Evolutionary conservation across 1,284 basidiomycete genomes (phyloP), one percentile per base, ranked within the genome.

Genomic region (Rhodotorula sp.): DNA sequence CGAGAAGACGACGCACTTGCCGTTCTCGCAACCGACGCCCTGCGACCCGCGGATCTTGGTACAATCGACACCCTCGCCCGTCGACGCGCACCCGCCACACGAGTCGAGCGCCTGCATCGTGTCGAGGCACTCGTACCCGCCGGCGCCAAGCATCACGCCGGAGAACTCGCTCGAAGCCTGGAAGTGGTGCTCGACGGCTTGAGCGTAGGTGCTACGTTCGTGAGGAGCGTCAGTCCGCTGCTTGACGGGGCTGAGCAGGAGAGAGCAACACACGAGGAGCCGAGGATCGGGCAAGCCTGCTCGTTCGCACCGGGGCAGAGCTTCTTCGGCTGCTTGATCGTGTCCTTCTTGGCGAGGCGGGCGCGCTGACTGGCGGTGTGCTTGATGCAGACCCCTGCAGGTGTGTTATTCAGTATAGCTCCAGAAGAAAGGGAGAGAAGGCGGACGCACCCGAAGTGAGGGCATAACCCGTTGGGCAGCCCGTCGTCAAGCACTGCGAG

Each of bases 1-100:
- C 27, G 77, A 78, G 76, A 81, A 81, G 61, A 82, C 72, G 58
- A 73, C 55, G 70, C 77, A 78, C 17, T 55, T 29, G 12, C 73
- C 73, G 3, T 53, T 55, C n/a, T 72, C 70, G 68, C 77, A 76
- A 12, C 86, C 88, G 68, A 91, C 89, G 72, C 88, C 88, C 84
- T 86, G 85, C 44, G 85, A 87, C 75, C 88, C 85, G 53, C 82
- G 76, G 73, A 92, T 90, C 46, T 84, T 80, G 44, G 87, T 88
- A 82, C 90, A 92, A 81, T 92, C 89, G 78, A 86, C 83, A 44
- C 91, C 91, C 64, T 84, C 80, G 46, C 88, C 87, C 39, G 84
- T 81, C 15, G 86, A 85, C 9, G 86, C 81, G 79, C 90, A 92
- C 55, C 91, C 91, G 78, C 90, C 90, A 80, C 91, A 92, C 13